phyloP scores from a whole-genome alignment of 139 green algal genomes.

The Gonium pectorale region DNA sequence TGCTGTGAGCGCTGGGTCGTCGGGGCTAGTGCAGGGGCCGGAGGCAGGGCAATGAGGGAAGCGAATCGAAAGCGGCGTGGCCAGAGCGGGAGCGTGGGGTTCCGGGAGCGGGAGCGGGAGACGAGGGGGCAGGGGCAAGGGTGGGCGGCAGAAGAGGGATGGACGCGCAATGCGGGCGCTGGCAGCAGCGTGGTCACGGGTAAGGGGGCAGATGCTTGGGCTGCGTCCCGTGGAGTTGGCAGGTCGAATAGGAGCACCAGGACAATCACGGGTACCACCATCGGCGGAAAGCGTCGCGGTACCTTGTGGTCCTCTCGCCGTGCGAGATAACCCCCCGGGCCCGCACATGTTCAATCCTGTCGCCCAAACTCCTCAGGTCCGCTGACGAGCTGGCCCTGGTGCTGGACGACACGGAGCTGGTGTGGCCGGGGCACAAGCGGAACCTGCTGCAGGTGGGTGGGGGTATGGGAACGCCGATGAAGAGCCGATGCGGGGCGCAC shows the following conservation, averaged over 20 bases:
- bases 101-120: not conserved
- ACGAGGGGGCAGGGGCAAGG: not conserved
- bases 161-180: no score
- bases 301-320: no score
- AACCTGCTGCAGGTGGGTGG: conserved; percentile 85
- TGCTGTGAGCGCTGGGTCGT: conserved; percentile 66
- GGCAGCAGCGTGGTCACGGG: no score
- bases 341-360: not conserved
- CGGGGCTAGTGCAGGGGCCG: not conserved
- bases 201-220: no score
- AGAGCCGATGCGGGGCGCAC: no score
- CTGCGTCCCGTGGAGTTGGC: no score
- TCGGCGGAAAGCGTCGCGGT: no score
- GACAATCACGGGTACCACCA: no score
- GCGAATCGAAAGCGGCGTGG: not conserved
- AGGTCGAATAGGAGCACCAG: no score
- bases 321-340: no score
- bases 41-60: not conserved
- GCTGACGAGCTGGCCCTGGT: conserved; percentile 83
- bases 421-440: conserved; percentile 86
- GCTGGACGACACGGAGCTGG: conserved; percentile 92
- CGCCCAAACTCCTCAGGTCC: not conserved
- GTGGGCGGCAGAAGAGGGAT: not conserved
- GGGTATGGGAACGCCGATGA: not conserved
- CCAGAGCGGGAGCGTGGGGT: not conserved